Evolutionary conservation across 805 yeast genomes (phyloP), one percentile per base, ranked within the genome.

Genomic region (Metschnikowia lunata): DNA sequence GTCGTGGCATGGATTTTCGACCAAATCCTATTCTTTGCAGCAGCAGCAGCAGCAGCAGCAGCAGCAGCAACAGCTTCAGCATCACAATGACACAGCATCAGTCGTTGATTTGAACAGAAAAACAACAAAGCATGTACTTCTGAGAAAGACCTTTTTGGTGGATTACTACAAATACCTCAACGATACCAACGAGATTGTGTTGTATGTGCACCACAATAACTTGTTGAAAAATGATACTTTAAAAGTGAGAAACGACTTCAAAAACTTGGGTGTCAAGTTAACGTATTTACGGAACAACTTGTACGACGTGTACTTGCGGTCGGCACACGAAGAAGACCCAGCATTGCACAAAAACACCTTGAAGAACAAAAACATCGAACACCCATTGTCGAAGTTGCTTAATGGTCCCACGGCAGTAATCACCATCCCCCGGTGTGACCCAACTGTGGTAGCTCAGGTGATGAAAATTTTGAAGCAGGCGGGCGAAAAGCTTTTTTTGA

Each of bases 351-450:
- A 72, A 34, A 82, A 85, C 14, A 59, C 73, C 42, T 48, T 59
- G 30, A 69, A 63, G 50, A 72, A 74, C 53, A 69, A 66, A 43
- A 63, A 66, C 30, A 66, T 67, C 7, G 60, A 62, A 26, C 95
- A 88, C 62, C 95, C 96, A 12, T 66, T 91, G 53, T 61, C 76
- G 26, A 80, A 82, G 8, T 70, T 89, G 42, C 74, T 93, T 47
- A 69, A 69, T 48, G 98, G 98, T 8, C 97, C 98, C 23, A 83
- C 96, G 2, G 95, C 95, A 1, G 74, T 86, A 8, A 79, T 91
- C 45, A 63, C 85, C 15, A 75, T 88, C 47, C 78, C 78, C 36
- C 79, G 75, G 48, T 71, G 85, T 30, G 83, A 88, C 51, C 97
- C 97, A n/a, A 55, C 66, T 12, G 67, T 70, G 15, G 86, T 90